Conservation (phyloP, 2,329 filamentous ascomycete genomes). For the Fusarium clavum region DNA sequence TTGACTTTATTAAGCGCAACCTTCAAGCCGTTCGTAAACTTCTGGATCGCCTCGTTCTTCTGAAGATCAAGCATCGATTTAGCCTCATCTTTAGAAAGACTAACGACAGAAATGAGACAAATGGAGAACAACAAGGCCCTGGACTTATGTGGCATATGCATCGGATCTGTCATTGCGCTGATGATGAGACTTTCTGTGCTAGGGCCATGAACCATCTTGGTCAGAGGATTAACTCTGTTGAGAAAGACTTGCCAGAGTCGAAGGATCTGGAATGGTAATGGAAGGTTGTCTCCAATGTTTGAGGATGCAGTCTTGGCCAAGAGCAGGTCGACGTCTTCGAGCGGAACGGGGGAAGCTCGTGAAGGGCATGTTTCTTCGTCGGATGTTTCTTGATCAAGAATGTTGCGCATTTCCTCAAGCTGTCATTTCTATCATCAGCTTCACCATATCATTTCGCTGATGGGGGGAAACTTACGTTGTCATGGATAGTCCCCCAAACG, state of each 20-base stretch:
- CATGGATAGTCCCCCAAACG: constrained; percentile 5
- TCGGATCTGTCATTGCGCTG: constrained; percentile 7
- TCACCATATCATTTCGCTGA: no score
- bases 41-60: constrained; percentile 1
- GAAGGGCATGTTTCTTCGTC: constrained; percentile 7
- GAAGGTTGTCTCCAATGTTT: neutral
- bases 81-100: neutral
- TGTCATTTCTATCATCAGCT: no score
- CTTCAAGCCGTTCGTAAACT: constrained; percentile 12
- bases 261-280: constrained; percentile 3
- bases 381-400: constrained; percentile 17
- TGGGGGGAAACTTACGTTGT: neutral
- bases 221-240: constrained; percentile 9
- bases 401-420: constrained; percentile 15
- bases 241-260: constrained; percentile 19
- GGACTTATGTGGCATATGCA: neutral
- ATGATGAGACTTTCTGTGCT: constrained; percentile 13
- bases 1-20: constrained; percentile 11
- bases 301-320: neutral
- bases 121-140: constrained; percentile 8
- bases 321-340: constrained; percentile 15
- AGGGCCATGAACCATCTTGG: constrained; percentile 8
- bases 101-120: neutral
- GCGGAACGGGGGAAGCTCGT: neutral
- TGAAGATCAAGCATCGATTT: neutral